Evolutionary conservation across 2,329 filamentous ascomycete genomes (phyloP).

Genomic region (Colletotrichum sp.): DNA sequence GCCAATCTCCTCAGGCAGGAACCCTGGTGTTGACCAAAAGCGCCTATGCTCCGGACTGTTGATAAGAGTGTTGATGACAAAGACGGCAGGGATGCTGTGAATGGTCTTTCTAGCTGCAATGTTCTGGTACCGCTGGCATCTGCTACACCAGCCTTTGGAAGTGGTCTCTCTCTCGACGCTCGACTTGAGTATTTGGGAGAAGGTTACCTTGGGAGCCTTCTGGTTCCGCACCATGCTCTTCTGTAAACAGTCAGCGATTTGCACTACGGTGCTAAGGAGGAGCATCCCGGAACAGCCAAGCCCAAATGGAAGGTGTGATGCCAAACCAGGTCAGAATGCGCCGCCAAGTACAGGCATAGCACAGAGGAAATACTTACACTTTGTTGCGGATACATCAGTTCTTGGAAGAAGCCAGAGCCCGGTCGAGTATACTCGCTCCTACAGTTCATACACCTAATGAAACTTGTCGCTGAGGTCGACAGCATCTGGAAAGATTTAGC

Average conservation of each 20-base stretch:
- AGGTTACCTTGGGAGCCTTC: slow-evolving; percentile 65
- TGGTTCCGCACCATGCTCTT: slow-evolving; percentile 54
- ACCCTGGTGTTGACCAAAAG: slow-evolving; percentile 88
- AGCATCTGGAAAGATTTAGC: slow-evolving; percentile 51
- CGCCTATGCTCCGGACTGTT: slow-evolving; percentile 74
- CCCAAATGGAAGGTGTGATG: background rate
- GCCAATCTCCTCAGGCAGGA: slow-evolving; percentile 93
- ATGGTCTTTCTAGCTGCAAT: slow-evolving; percentile 86
- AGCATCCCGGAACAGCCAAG: background rate
- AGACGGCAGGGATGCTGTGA: slow-evolving; percentile 79
- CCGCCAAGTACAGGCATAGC: background rate
- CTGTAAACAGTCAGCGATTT: slow-evolving; percentile 34
- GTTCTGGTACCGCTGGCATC: slow-evolving; percentile 89
- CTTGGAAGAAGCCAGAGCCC: slow-evolving; percentile 81
- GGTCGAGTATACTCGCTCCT: slow-evolving; percentile 83
- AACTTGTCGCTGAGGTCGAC: slow-evolving; percentile 72
- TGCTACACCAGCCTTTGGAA: slow-evolving; percentile 90
- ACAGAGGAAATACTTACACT: background rate
- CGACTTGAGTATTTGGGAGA: slow-evolving; percentile 90
- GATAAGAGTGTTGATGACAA: slow-evolving; percentile 86
- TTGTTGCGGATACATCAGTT: slow-evolving; percentile 73
- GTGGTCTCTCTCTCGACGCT: slow-evolving; percentile 90
- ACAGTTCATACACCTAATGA: slow-evolving; percentile 86
- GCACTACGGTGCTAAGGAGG: background rate
- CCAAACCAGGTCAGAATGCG: background rate